phyloP scores from a whole-genome alignment of 129 eudicot species.

The Rutidosis leptorrhynchoides region DNA sequence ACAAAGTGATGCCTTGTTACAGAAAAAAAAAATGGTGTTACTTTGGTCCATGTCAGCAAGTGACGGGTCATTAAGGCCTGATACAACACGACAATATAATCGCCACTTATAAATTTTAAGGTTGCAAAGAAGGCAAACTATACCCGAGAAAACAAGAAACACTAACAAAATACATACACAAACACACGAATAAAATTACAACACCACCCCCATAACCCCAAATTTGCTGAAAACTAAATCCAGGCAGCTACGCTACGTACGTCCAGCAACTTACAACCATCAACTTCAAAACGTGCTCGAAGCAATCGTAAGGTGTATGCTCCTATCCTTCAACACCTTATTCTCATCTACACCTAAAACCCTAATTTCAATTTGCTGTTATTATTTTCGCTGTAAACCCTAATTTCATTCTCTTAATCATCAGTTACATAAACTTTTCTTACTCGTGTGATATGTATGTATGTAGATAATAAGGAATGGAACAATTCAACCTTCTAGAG shows the following conservation, averaged over 20 bases:
- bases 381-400: constrained; percentile 7
- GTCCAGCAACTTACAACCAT: background rate
- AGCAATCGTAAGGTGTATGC: constrained; percentile 17
- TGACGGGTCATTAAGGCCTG: no score
- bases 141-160: no score
- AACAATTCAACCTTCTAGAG: constrained; percentile 32
- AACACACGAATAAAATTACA: no score
- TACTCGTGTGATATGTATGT: background rate
- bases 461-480: constrained; percentile 27
- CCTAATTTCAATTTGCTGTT: constrained; percentile 14
- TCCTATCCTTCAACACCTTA: constrained; percentile 1
- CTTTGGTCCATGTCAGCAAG: no score
- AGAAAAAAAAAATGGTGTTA: no score
- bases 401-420: background rate
- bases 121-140: no score
- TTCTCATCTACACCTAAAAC: constrained; percentile 18
- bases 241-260: background rate
- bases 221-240: background rate
- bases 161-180: no score
- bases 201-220: no score
- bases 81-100: no score
- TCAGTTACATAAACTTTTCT: background rate
- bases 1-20: no score
- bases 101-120: no score
- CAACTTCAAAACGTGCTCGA: background rate